A percentile compares a stretch with the other conserved stretches of the same genome.
phyloP scores from a whole-genome alignment of 331 rosid genomes.

The Pyracantha coccinea region DNA sequence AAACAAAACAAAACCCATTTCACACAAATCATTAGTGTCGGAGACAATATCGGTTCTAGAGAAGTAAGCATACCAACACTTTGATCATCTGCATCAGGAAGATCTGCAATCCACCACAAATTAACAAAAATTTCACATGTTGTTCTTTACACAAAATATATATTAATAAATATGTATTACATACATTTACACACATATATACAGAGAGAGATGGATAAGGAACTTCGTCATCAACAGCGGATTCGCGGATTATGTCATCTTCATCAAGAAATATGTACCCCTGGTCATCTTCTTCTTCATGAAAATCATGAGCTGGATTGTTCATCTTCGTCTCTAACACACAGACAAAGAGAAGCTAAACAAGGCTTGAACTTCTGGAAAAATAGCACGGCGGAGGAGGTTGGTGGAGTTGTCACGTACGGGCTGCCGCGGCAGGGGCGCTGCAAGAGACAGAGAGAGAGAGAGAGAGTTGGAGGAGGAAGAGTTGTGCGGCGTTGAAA shows the following conservation, averaged over 20 bases:
- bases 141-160: neutral
- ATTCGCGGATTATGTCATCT: conserved; percentile 55
- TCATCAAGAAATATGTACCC: conserved; percentile 57
- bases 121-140: neutral
- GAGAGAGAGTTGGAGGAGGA: no score
- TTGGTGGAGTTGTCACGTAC: no score
- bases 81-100: conserved; percentile 67
- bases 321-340: conserved; percentile 10
- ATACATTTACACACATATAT: no score
- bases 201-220: neutral
- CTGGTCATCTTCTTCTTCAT: conserved; percentile 41
- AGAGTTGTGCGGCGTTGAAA: no score
- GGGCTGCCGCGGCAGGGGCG: no score
- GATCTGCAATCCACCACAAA: conserved; percentile 32
- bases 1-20: neutral
- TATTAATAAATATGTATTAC: no score
- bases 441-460: no score
- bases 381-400: neutral
- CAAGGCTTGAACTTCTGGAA: neutral
- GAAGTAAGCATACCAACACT: conserved; percentile 31
- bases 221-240: conserved; percentile 62
- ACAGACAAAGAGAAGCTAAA: neutral
- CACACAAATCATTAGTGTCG: neutral
- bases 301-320: neutral
- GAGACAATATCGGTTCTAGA: neutral